These are phyloP conservation scores for Pilobolus umbonatus DNA, from an alignment of 192 early-diverging fungal species.

Conservation along the genomic window DNA sequence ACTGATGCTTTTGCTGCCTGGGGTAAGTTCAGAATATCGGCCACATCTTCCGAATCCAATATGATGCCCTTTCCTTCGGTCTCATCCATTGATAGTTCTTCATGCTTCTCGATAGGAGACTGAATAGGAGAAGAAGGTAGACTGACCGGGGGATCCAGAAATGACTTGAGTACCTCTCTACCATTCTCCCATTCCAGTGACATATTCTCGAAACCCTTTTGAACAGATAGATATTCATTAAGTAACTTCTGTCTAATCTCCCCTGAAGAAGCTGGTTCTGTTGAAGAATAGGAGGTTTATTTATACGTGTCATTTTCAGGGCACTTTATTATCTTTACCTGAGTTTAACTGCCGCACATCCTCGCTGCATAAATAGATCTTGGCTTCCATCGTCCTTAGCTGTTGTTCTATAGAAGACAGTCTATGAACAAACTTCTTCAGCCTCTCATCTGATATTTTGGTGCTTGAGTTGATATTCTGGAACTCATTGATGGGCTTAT, in stretches of 20 bases:
- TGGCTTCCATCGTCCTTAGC: slow-evolving; percentile 51
- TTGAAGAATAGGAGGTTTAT: not conserved
- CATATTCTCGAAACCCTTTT: slow-evolving; percentile 45
- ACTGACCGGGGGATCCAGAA: slow-evolving; percentile 30
- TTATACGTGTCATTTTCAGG: not conserved
- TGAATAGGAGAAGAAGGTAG: not conserved
- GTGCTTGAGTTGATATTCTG: slow-evolving; percentile 3
- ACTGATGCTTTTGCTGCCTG: slow-evolving; percentile 39
- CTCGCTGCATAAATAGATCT: slow-evolving; percentile 52
- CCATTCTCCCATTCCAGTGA: slow-evolving; percentile 48
- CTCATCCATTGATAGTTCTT: no score
- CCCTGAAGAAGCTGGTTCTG: not conserved
- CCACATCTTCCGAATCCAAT: slow-evolving; percentile 18
- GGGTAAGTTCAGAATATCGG: slow-evolving; percentile 23
- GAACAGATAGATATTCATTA: slow-evolving; percentile 44
- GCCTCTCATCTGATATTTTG: slow-evolving; percentile 25
- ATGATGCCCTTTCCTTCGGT: slow-evolving; percentile 10
- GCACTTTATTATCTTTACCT: not conserved
- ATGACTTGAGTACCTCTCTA: slow-evolving; percentile 35
- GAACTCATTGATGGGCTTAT: slow-evolving; percentile 1
- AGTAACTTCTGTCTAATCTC: slow-evolving; percentile 22
- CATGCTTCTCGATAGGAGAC: no score
- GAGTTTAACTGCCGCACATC: slow-evolving; percentile 35
- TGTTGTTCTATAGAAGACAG: slow-evolving; percentile 46
- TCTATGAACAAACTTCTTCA: slow-evolving; percentile 37